phyloP scores from a whole-genome alignment of 179 eudicot genomes.

The Dionaea muscipula region DNA sequence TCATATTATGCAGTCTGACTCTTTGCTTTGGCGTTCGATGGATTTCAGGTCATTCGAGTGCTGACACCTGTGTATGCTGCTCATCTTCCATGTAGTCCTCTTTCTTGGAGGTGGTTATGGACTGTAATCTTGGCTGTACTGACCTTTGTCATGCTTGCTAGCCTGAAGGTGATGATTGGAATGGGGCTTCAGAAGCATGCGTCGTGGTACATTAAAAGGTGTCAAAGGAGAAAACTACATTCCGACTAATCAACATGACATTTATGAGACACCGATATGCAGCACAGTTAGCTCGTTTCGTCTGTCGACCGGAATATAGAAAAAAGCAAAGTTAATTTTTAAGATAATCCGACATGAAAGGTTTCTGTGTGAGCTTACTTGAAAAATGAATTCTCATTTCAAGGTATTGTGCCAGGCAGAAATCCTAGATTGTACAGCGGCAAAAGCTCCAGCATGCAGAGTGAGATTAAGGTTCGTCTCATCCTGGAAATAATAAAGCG shows the following conservation, averaged over 20 bases:
- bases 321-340: too few species aligned
- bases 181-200: constrained; percentile 83
- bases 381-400: too few species aligned
- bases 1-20: too few species aligned
- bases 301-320: not conserved
- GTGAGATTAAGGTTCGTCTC: too few species aligned
- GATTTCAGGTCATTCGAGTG: constrained; percentile 74
- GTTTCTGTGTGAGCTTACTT: too few species aligned
- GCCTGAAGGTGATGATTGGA: constrained; percentile 69
- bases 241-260: constrained; percentile 30
- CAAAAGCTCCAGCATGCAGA: too few species aligned
- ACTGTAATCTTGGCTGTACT: constrained; percentile 36
- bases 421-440: too few species aligned
- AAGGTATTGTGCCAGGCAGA: too few species aligned
- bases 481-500: too few species aligned
- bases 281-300: not conserved
- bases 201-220: constrained; percentile 63
- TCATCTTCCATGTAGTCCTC: constrained; percentile 60
- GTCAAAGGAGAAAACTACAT: constrained; percentile 72
- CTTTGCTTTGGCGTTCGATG: too few species aligned
- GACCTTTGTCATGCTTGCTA: constrained; percentile 76
- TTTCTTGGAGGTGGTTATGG: constrained; percentile 72
- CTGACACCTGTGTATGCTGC: constrained; percentile 71
- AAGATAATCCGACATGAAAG: too few species aligned
- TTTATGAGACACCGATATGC: not conserved